Evolutionary conservation across 1,284 basidiomycete species (phyloP), one percentile per base, ranked within the genome.

Genomic region (Cryptococcus sp.): DNA sequence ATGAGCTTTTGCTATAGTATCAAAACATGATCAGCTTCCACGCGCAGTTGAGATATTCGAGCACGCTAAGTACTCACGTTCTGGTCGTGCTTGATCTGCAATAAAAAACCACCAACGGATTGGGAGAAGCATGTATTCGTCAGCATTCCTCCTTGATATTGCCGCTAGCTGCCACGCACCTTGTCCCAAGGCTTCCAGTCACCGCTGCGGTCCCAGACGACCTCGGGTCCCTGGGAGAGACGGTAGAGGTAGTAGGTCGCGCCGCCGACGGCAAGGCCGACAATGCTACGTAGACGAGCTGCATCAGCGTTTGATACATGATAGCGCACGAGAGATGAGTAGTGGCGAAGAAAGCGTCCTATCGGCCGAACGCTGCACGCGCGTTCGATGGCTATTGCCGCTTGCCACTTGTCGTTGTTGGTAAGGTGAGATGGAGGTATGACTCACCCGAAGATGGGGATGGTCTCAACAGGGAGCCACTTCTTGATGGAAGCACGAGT

Each of bases 161-260:
- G 25, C 25, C 25, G 6, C 25, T 25, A 6, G 25, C 25, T 25
- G 6, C 25, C 40, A 52, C 45, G 31, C 35, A 64, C 65, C 65
- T 70, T 73, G 69, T 77, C 74, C 75, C 75, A 77, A 49, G 75
- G 75, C 59, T 62, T 67, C 74, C 72, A 75, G 70, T 76, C 73
- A 63, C 70, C 68, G 46, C 64, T 48, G 57, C 75, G 67, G 73
- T 77, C 69, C 75, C 75, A 77, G 50, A 74, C 73, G 58, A 77
- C 75, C 68, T 77, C 75, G 40, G 70, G 59, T 50, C 74, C 74
- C 65, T 75, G 71, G 31, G 72, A 69, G 56, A 77, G 69, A 56
- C 68, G 67, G 66, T 58, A 73, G 54, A 77, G 71, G 69, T 77
- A 76, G 70, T 51, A 70, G 38, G 59, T 57, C 38, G 73, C 73